Base-by-base conservation (phyloP, 2,329 filamentous ascomycete genomes). In the Hypoxylon sp. region DNA sequence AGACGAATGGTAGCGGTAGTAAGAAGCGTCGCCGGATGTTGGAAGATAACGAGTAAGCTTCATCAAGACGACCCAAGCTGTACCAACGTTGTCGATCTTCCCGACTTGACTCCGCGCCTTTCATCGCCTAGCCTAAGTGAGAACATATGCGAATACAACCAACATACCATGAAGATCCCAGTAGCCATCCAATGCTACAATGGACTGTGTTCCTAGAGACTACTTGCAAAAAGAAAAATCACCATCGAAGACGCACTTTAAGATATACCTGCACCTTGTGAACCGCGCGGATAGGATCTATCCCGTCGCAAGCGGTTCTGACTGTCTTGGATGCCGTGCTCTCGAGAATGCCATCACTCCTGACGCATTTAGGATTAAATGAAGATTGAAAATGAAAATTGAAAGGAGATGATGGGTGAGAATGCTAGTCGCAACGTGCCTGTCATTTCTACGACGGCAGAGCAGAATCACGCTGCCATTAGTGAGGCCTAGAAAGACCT, bases 11-110 rank as follows among this genome's bases (percentile, higher is more conserved):
- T 37, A 17, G 24, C 31, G 29, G 47, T 24, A 54, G 48, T n/a
- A 65, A 29, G 35, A 72, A 70, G 50, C 70, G 70, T 33, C 70
- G 65, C 2, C 62, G 67, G 19, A 65, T 62, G 67, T 22, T 63
- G 10, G 70, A 66, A 5, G 70, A 71, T 31, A 59, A 68, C 11
- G 63, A 50, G 35, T 50, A 35, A 50, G 29, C 17, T 3, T 50
- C 55, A 26, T 4, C 22, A 17, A 39, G 2, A 8, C 8, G n/a
- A 31, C n/a, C 4, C 10, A 14, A 48, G 22, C 29, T 14, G 24
- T 22, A 31, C 29, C 29, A 58, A 24, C 9, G 33, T 17, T 26
- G 17, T 52, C 26, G 29, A 35, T 8, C 8, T 42, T n/a, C 9
- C 37, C 5, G 37, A 17, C 2, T 17, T 9, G 5, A 19, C n/a